Evolutionary conservation across 139 green algal species (phyloP).

Genomic region (Volvox africanus): DNA sequence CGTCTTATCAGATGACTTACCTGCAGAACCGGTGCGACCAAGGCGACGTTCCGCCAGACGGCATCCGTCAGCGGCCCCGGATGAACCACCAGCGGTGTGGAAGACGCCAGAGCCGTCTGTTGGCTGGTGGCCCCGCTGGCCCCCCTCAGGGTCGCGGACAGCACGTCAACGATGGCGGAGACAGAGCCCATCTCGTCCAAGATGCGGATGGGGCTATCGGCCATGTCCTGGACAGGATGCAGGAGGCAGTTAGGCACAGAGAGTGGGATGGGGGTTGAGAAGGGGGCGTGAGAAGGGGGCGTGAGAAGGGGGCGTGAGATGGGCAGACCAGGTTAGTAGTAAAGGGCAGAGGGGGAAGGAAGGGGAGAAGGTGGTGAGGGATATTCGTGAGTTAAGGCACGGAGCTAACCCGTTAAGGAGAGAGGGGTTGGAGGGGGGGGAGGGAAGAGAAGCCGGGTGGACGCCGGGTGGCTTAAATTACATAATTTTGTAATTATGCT

Average conservation of each 20-base stretch:
- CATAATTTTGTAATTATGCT: too few relatives aligned
- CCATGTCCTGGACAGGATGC: neutral
- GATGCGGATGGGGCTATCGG: neutral
- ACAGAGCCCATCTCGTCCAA: conserved; percentile 17
- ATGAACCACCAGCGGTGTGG: neutral
- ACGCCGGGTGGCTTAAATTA: too few relatives aligned
- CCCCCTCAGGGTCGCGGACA: neutral
- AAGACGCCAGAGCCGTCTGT: neutral
- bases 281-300: too few relatives aligned
- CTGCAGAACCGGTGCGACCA: neutral
- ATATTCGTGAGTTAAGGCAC: too few relatives aligned
- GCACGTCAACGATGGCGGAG: neutral
- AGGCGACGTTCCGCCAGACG: neutral
- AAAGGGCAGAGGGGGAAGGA: neutral
- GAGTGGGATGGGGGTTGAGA: too few relatives aligned
- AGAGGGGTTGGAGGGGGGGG: neutral
- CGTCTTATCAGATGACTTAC: neutral
- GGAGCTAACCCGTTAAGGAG: too few relatives aligned
- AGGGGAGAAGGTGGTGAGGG: neutral
- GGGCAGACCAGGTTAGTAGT: too few relatives aligned
- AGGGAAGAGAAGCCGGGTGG: too few relatives aligned
- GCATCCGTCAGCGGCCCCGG: neutral
- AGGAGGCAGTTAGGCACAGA: neutral
- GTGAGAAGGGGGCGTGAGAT: too few relatives aligned
- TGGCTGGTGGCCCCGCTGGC: neutral